phyloP scores from a whole-genome alignment of 495 filamentous ascomycete genomes.

The Neurospora sp. region DNA sequence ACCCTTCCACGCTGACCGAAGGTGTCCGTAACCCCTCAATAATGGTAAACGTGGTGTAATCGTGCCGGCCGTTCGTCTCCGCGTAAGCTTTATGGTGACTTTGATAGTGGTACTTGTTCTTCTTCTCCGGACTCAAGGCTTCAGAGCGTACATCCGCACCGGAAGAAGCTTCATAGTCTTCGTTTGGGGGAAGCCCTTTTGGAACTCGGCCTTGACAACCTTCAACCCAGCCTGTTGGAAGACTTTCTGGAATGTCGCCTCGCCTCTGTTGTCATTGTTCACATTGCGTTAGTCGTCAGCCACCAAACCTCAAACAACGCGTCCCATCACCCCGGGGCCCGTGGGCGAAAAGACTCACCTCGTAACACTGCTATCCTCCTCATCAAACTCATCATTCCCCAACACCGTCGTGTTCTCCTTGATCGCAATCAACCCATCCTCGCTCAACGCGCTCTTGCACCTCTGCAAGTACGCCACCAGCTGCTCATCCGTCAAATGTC shows the following conservation, averaged over 20 bases:
- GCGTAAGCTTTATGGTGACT: background rate
- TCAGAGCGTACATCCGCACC: conserved; percentile 62
- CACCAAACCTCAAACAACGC: background rate
- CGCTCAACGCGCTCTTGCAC: conserved; percentile 45
- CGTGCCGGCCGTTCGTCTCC: background rate
- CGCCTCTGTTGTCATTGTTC: conserved; percentile 35
- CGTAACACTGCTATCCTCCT: conserved; percentile 70
- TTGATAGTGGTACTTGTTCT: background rate
- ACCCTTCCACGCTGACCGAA: background rate
- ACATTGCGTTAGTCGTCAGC: background rate
- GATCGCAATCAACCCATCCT: conserved; percentile 52
- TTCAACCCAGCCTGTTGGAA: conserved; percentile 60
- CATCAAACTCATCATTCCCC: conserved; percentile 61
- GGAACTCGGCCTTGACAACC: conserved; percentile 61
- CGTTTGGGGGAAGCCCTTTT: conserved; percentile 56
- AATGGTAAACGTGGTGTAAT: no score
- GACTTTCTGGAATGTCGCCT: conserved; percentile 56
- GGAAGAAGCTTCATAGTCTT: conserved; percentile 40
- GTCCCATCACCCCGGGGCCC: background rate
- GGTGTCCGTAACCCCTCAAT: background rate
- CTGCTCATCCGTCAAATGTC: conserved; percentile 74
- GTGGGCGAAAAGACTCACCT: conserved; percentile 23
- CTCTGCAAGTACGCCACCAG: conserved; percentile 56
- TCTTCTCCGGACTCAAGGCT: conserved; percentile 7
- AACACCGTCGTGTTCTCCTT: conserved; percentile 79